Conservation (phyloP, 2,329 filamentous ascomycete species). For the Akanthomyces lecanii region DNA sequence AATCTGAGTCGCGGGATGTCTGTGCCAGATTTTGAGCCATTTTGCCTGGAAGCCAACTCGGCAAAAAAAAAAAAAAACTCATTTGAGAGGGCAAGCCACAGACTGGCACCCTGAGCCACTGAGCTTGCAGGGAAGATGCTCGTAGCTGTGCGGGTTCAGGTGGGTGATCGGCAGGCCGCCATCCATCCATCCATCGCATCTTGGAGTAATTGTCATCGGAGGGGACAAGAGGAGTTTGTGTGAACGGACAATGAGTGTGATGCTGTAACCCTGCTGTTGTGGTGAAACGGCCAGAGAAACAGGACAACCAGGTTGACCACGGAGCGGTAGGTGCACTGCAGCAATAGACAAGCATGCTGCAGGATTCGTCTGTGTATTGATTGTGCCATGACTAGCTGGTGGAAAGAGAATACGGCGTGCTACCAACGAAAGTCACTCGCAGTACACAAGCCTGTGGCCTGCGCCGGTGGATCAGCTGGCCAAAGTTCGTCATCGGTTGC, state of each 20-base stretch:
- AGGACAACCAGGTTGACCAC: neutral
- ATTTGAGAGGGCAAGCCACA: conserved; percentile 2
- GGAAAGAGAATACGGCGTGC: neutral
- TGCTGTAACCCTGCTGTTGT: neutral
- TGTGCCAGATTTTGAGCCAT: neutral
- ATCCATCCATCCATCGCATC: conserved; percentile 10
- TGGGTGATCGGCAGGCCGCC: conserved; percentile 7
- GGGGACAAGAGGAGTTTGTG: neutral
- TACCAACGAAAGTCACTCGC: no score
- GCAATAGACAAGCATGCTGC: neutral
- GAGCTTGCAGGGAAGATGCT: neutral
- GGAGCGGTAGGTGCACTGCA: conserved; percentile 3
- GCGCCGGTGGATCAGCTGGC: neutral
- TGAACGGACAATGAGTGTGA: neutral
- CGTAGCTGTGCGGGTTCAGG: conserved; percentile 3
- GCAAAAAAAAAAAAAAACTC: neutral
- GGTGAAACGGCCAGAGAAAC: conserved; percentile 2
- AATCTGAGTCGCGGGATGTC: neutral
- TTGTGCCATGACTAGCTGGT: neutral
- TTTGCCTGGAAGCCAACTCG: neutral
- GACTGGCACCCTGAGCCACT: neutral
- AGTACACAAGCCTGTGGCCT: neutral
- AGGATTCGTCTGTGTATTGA: neutral
- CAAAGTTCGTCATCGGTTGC: neutral
- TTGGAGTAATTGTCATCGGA: neutral